These are phyloP conservation scores for Babesia microti DNA, from an alignment of 169 alveolate genomes.

Conservation along the genomic window DNA sequence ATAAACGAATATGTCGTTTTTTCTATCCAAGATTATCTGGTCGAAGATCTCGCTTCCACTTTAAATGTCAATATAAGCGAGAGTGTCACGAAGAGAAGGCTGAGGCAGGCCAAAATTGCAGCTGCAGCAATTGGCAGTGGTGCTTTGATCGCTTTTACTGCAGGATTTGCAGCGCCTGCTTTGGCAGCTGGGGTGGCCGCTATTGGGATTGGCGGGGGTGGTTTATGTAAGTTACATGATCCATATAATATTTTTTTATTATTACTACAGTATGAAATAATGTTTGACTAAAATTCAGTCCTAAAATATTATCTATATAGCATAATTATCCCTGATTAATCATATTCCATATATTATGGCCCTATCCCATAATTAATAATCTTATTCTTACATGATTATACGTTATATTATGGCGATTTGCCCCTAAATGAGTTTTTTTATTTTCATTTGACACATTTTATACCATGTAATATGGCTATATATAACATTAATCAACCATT, in stretches of 20 bases:
- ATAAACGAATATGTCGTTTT: conserved; percentile 46
- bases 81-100: conserved; percentile 43
- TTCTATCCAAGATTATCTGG: conserved; percentile 54
- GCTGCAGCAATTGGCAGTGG: conserved; percentile 78
- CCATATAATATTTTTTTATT: not conserved
- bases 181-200: conserved; percentile 70
- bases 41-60: conserved; percentile 52
- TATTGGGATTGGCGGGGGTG: conserved; percentile 59
- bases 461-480: too few species aligned
- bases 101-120: conserved; percentile 53
- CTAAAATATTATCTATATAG: not conserved
- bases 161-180: conserved; percentile 79
- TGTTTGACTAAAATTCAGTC: not conserved
- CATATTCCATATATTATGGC: not conserved
- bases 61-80: conserved; percentile 36
- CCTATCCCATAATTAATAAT: too few species aligned
- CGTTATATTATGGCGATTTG: too few species aligned
- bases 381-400: too few species aligned
- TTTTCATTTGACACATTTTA: too few species aligned
- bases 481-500: too few species aligned
- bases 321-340: not conserved
- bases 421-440: too few species aligned
- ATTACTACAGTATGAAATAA: not conserved
- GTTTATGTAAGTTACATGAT: conserved; percentile 35
- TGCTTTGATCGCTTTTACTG: conserved; percentile 69